phyloP scores from a whole-genome alignment of 345 rosid genomes.

The rapeseed (Brassica napus) region Da-Ae NC_063436.1:19780501-19781000 shows the following conservation, averaged over 20 bases:
- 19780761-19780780: neutral
- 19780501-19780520: neutral
- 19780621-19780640: neutral
- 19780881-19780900: slow-evolving; percentile 83
- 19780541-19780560: neutral
- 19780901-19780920: slow-evolving; percentile 74
- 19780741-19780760: neutral
- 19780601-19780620: neutral
- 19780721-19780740: neutral
- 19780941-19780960: neutral
- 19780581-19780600: neutral
- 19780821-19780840: slow-evolving; percentile 51
- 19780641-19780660: slow-evolving; percentile 9
- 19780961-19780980: neutral
- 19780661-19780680: neutral
- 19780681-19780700: slow-evolving; percentile 19
- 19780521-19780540: neutral
- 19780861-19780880: slow-evolving; percentile 89
- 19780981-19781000: slow-evolving; percentile 49
- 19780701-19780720: neutral
- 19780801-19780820: neutral
- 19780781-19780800: neutral
- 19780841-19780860: slow-evolving; percentile 80
- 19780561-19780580: neutral
- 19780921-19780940: neutral